Evolutionary conservation across 352 stramenopile genomes (phyloP).

Genomic region (Discostella stelligera): DNA sequence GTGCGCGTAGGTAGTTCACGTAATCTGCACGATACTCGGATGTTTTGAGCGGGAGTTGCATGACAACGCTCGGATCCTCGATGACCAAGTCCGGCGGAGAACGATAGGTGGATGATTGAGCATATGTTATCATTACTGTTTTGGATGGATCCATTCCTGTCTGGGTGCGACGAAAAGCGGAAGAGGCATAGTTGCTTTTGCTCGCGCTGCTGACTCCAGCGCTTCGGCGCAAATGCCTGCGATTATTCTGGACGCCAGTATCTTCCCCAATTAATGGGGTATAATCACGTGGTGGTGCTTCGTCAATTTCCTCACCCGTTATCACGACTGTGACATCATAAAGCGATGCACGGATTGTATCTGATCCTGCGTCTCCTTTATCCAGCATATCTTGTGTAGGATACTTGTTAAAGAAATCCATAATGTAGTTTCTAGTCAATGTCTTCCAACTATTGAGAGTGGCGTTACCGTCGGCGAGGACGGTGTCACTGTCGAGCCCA

Average conservation of each 20-base stretch:
- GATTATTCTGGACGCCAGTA: constrained; percentile 1
- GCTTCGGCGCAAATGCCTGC: constrained; percentile 19
- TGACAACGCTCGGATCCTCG: constrained; percentile 43
- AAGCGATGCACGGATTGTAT: constrained; percentile 35
- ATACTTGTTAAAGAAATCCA: constrained; percentile 59
- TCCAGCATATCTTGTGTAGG: constrained; percentile 23
- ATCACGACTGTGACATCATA: constrained; percentile 48
- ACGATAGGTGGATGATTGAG: constrained; percentile 41
- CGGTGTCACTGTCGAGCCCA: constrained; percentile 3
- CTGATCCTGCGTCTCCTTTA: constrained; percentile 3
- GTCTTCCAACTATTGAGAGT: constrained; percentile 32
- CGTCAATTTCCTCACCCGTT: constrained; percentile 10
- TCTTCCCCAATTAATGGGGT: constrained; percentile 33
- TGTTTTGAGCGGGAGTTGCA: constrained; percentile 46
- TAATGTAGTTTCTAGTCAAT: constrained; percentile 42
- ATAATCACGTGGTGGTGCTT: constrained; percentile 43
- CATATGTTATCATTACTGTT: constrained; percentile 55
- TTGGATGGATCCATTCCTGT: constrained; percentile 13
- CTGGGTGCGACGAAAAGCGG: constrained; percentile 11
- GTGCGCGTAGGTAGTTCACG: constrained; percentile 46
- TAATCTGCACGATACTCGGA: constrained; percentile 58
- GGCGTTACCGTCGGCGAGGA: neutral
- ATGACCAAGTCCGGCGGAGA: constrained; percentile 45
- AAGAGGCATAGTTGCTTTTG: neutral
- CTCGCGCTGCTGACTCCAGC: neutral